phyloP scores from a whole-genome alignment of 2,329 filamentous ascomycete genomes.

The Lithohypha guttulata region DNA sequence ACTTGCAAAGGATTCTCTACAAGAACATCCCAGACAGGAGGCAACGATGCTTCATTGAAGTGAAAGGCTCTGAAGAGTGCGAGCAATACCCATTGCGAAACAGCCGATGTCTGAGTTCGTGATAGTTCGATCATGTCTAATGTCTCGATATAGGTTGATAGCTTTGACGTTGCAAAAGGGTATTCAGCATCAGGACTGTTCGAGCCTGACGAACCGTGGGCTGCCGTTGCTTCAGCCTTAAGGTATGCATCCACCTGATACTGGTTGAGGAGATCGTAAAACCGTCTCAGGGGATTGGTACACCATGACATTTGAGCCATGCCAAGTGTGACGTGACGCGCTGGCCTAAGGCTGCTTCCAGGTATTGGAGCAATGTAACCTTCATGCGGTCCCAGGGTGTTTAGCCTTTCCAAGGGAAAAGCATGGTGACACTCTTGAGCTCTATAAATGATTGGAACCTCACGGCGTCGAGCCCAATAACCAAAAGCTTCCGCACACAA shows the following conservation, averaged over 20 bases:
- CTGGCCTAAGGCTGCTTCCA: constrained; percentile 31
- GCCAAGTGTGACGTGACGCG: constrained; percentile 42
- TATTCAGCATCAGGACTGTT: constrained; percentile 24
- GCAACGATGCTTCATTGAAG: constrained; percentile 42
- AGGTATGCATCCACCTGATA: constrained; percentile 56
- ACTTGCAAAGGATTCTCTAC: constrained; percentile 7
- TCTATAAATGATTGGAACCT: constrained; percentile 41
- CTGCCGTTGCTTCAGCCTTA: constrained; percentile 44
- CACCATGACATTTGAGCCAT: constrained; percentile 45
- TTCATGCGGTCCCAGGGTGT: constrained; percentile 25
- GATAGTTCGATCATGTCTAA: constrained; percentile 28
- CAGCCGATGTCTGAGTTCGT: constrained; percentile 11
- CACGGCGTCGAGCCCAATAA: constrained; percentile 41
- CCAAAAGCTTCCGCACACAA: constrained; percentile 43
- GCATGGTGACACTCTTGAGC: constrained; percentile 28
- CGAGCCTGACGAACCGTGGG: constrained; percentile 25
- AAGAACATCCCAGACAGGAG: constrained; percentile 27
- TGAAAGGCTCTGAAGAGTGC: constrained; percentile 49
- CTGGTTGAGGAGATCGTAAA: constrained; percentile 49
- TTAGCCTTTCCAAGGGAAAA: constrained; percentile 29
- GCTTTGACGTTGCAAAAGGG: constrained; percentile 39
- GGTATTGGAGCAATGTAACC: constrained; percentile 23
- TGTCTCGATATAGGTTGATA: constrained; percentile 40
- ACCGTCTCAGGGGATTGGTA: constrained; percentile 52
- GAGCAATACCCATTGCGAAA: constrained; percentile 39